Evolutionary conservation across 2,329 filamentous ascomycete genomes (phyloP).

Genomic region (Trichocomaceae sp.): DNA sequence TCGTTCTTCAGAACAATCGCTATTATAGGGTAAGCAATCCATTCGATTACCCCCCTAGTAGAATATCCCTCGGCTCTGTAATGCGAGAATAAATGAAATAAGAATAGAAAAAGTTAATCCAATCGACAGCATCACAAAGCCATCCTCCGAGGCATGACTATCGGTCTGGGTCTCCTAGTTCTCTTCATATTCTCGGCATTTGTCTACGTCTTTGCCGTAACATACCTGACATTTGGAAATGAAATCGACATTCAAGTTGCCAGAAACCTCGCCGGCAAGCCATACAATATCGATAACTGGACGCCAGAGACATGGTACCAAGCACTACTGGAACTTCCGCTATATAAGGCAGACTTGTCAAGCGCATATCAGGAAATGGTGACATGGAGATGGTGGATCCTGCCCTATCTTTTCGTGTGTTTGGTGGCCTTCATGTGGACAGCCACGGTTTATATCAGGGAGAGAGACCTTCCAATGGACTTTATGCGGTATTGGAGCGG

Average conservation of each 20-base stretch:
- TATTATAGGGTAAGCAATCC: neutral
- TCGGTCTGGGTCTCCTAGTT: neutral
- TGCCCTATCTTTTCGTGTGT: neutral
- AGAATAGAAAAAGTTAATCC: neutral
- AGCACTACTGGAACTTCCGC: slow-evolving; percentile 4
- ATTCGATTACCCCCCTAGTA: neutral
- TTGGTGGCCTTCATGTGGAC: neutral
- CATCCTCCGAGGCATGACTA: slow-evolving; percentile 1
- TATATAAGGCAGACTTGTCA: neutral
- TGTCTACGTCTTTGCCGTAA: slow-evolving; percentile 6
- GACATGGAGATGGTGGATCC: slow-evolving; percentile 8
- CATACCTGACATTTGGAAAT: slow-evolving; percentile 4
- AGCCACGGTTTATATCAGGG: slow-evolving; percentile 1
- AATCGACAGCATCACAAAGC: neutral
- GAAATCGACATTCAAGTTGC: slow-evolving; percentile 2
- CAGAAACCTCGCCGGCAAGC: neutral
- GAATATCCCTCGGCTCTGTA: no score
- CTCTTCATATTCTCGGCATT: slow-evolving; percentile 3
- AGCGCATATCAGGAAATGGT: slow-evolving; percentile 4
- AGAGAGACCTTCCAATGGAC: neutral
- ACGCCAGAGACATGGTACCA: slow-evolving; percentile 10
- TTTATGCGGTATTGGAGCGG: neutral
- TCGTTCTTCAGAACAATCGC: neutral
- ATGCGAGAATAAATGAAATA: no score
- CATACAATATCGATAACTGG: slow-evolving; percentile 9